Evolutionary conservation across 2,329 filamentous ascomycete species (phyloP), one percentile per base, ranked within the genome.

Genomic region (Ophiostoma pallidulum): DNA sequence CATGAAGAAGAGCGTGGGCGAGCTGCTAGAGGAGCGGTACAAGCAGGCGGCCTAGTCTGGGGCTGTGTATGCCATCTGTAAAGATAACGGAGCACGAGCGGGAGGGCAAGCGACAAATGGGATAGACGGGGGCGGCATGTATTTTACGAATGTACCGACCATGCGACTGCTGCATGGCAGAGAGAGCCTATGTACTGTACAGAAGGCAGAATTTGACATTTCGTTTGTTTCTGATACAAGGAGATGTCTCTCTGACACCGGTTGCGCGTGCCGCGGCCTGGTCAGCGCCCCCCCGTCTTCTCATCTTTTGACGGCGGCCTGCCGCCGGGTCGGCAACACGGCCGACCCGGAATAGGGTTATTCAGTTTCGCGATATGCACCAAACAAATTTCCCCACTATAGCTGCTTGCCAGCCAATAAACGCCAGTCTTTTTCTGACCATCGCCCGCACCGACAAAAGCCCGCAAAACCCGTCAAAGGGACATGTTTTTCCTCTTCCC

Each of bases 1-100:
- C 46, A 58, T 69, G 53, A 64, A 68, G 51, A 72, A 72, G 63
- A 73, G 66, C 39, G 71, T 74, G 18, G 68, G 75, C 52, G 71
- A 79, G 58, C 66, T 70, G 36, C 61, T 82, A 45, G 68, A 65
- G 41, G 74, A 79, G 59, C 66, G 77, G 56, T 81, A 81, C 57
- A 68, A 60, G 54, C 70, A 53, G 13, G 46, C 41, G 41, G 45
- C 42, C 3, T 48, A 18, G 10, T 36, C 35, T 39, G 13, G 16
- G 22, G 10, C 7, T 35, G 38, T 31, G 4, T 41, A 26, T 36
- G 28, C 36, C 36, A 39, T 28, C 47, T 41, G 47, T 45, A 45
- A 37, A 31, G 22, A 42, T 46, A 41, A 19, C n/a, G 16, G 9
- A n/a, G 14, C 35, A 19, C 13, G 33, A 8, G 9, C 10, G 10